Evolutionary conservation across 1,284 basidiomycete genomes (phyloP), one percentile per base, ranked within the genome.

Genomic region (Tranzscheliella williamsii): DNA sequence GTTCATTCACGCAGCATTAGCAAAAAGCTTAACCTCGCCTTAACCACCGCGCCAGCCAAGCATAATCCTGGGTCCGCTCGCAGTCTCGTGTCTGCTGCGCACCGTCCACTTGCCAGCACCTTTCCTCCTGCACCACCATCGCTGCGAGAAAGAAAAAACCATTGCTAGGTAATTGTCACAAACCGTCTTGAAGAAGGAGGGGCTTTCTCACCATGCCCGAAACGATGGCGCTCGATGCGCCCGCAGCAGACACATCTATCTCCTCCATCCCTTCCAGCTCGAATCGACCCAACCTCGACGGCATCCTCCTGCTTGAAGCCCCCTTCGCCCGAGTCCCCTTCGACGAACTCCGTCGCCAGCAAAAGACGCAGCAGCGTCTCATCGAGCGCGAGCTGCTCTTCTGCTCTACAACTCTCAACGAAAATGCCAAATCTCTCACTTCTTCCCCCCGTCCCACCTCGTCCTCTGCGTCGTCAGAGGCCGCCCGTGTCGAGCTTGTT

Each of bases 281-380:
- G 34, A 53, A 46, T 24, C 34, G 49, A n/a, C 61, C 54, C 26
- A 63, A 63, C 33, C 64, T 76, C 3, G 90, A 91, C 41, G 89
- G 88, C 2, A 82, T 87, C n/a, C 80, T 92, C 64, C 83, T 92
- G 42, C 87, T 93, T 54, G 90, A 93, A 78, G 88, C 91, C 69
- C 89, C 90, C 0, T 89, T 91, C 72, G 84, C 84, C n/a, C 82
- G 85, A 64, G 88, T 89, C 65, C 67, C 83, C 76, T 52, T 69
- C 17, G 58, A 74, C 37, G 63, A 70, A 30, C 52, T 75, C 3
- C 49, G 67, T 5, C 45, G 58, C 0, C 55, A 70, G 47, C 57
- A 73, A 13, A 63, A 69, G 24, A 52, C 69, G 8, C 69, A 72
- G 29, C 73, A 76, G 33, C 63, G 73, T 2, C 37, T 72, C 1